Conservation (phyloP, 1,139 yeast genomes). For the Williopsis jadinii region DNA sequence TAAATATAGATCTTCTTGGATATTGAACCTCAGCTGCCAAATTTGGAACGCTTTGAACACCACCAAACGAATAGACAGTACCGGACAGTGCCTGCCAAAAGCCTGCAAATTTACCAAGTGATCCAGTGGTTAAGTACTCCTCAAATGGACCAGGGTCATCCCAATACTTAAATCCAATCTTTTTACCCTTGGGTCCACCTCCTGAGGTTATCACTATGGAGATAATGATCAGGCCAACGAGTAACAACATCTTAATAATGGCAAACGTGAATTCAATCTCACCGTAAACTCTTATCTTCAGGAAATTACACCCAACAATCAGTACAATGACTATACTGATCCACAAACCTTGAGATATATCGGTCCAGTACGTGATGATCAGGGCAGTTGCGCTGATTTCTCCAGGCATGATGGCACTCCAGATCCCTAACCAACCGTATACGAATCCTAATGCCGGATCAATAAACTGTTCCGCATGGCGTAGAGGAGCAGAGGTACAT, state of each 20-base stretch:
- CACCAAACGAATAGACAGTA: conserved; percentile 37
- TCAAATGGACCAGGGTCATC: conserved; percentile 47
- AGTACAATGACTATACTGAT: conserved; percentile 40
- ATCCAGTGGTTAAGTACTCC: conserved; percentile 39
- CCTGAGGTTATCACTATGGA: conserved; percentile 49
- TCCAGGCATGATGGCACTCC: conserved; percentile 49
- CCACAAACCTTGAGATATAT: conserved; percentile 37
- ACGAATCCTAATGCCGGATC: conserved; percentile 72
- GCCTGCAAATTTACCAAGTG: conserved; percentile 43
- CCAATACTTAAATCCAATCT: conserved; percentile 56
- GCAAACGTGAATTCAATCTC: conserved; percentile 43
- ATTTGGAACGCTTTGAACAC: conserved; percentile 37
- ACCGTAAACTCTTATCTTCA: conserved; percentile 45
- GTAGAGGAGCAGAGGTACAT: conserved; percentile 26
- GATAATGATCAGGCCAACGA: conserved; percentile 43
- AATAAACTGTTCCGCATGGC: conserved; percentile 32
- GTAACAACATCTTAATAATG: conserved; percentile 38
- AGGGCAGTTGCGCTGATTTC: conserved; percentile 77
- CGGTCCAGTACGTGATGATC: conserved; percentile 49
- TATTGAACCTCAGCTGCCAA: conserved; percentile 43
- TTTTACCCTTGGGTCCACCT: conserved; percentile 52
- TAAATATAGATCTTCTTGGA: conserved; percentile 41
- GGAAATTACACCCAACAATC: conserved; percentile 34
- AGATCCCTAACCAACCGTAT: conserved; percentile 69
- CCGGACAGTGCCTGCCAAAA: conserved; percentile 37